Conservation (phyloP, 768 basidiomycete genomes). For the Pisolithus tinctorius region DNA sequence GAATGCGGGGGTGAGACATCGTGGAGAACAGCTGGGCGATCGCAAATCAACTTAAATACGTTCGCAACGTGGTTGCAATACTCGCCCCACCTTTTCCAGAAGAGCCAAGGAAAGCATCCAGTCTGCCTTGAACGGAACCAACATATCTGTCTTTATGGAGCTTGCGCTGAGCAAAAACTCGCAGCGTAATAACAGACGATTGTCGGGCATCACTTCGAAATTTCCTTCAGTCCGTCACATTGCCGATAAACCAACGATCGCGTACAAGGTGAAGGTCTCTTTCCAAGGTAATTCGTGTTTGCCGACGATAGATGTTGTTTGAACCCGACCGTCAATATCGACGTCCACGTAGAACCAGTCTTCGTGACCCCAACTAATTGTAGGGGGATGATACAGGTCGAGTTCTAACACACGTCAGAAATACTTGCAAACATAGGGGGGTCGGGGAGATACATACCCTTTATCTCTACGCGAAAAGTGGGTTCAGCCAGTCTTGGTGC, state of each 20-base stretch:
- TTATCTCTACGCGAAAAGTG: neutral
- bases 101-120: neutral
- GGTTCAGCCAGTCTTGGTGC: neutral
- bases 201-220: constrained; percentile 1
- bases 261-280: constrained; percentile 2
- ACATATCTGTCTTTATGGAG: constrained; percentile 3
- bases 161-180: constrained; percentile 4
- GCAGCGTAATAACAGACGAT: constrained; percentile 2
- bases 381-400: constrained; percentile 1
- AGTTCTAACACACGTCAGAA: neutral
- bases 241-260: neutral
- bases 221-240: neutral
- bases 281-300: constrained; percentile 3
- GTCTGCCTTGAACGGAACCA: constrained; percentile 1
- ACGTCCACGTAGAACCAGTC: constrained; percentile 4
- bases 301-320: neutral
- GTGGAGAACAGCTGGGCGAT: neutral
- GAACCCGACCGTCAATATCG: neutral
- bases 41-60: neutral
- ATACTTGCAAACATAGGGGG: neutral
- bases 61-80: neutral
- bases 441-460: neutral
- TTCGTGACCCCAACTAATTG: neutral
- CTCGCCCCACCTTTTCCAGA: neutral
- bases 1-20: neutral